Evolutionary conservation across 768 basidiomycete genomes (phyloP).

Genomic region (Wakefieldia striispora): DNA sequence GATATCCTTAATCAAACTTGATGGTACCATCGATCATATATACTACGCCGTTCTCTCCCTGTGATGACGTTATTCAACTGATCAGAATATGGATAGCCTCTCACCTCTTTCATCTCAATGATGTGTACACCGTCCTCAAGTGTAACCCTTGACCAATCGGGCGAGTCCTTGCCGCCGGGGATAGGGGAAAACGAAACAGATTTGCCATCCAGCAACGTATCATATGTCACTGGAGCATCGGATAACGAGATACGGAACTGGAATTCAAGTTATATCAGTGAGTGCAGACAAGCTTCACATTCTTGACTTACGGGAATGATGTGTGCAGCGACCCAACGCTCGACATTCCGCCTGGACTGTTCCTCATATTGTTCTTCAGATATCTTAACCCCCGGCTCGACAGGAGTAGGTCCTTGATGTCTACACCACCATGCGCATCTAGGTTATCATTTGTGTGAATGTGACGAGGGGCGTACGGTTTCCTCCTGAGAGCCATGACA

Average conservation of each 20-base stretch:
- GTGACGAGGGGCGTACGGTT: slow-evolving; percentile 60
- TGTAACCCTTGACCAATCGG: slow-evolving; percentile 58
- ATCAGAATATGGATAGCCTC: slow-evolving; percentile 2
- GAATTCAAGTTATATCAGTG: neutral
- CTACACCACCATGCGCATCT: slow-evolving; percentile 31
- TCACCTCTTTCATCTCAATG: slow-evolving; percentile 59
- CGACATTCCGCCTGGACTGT: slow-evolving; percentile 62
- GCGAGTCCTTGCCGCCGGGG: slow-evolving; percentile 31
- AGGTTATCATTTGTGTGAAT: neutral
- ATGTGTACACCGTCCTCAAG: slow-evolving; percentile 59
- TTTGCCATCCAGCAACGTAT: slow-evolving; percentile 59
- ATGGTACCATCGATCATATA: slow-evolving; percentile 44
- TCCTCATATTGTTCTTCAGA: slow-evolving; percentile 67
- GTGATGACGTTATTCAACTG: neutral
- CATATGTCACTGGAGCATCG: slow-evolving; percentile 37
- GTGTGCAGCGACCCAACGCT: slow-evolving; percentile 79
- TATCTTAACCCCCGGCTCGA: slow-evolving; percentile 49
- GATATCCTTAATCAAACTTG: slow-evolving; percentile 15
- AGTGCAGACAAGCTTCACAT: neutral
- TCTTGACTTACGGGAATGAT: slow-evolving; percentile 67
- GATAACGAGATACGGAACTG: slow-evolving; percentile 49
- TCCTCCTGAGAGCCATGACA: slow-evolving; percentile 73
- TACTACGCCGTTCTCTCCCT: slow-evolving; percentile 45
- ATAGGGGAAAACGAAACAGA: slow-evolving; percentile 52
- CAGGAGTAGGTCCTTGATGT: slow-evolving; percentile 55